phyloP scores from a whole-genome alignment of 2,329 filamentous ascomycete genomes.

The Xylariaceae sp. region DNA sequence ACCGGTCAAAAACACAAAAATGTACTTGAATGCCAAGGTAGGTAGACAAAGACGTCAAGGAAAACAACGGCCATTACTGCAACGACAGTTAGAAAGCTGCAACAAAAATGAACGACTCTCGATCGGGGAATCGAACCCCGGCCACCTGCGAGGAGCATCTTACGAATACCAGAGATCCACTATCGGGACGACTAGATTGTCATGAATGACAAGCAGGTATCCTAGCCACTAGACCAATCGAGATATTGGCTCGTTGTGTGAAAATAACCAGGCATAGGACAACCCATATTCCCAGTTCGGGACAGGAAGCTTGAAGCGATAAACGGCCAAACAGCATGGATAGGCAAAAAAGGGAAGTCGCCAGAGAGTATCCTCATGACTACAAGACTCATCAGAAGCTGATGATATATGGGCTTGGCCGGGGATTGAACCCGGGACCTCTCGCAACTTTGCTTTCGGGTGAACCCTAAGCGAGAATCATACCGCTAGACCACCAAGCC shows the following conservation, averaged over 20 bases:
- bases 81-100: not conserved
- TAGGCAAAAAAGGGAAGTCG: not conserved
- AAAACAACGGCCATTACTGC: too few species aligned
- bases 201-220: not conserved
- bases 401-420: not conserved
- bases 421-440: slow-evolving; percentile 11
- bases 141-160: slow-evolving; percentile 29
- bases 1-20: too few species aligned
- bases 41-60: too few species aligned
- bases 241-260: not conserved
- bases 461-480: slow-evolving; percentile 65
- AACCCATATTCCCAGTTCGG: not conserved
- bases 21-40: too few species aligned
- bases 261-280: not conserved
- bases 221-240: slow-evolving; percentile 1
- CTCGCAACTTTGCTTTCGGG: slow-evolving; percentile 17
- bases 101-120: slow-evolving; percentile 19
- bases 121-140: slow-evolving; percentile 35
- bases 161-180: not conserved
- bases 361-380: not conserved
- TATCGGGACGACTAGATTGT: not conserved
- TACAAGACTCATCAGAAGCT: not conserved
- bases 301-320: not conserved
- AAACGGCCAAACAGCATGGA: not conserved
- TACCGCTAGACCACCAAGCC: slow-evolving; percentile 59